Evolutionary conservation across 2,329 filamentous ascomycete genomes (phyloP).

Genomic region (Colletotrichum higginsianum): DNA sequence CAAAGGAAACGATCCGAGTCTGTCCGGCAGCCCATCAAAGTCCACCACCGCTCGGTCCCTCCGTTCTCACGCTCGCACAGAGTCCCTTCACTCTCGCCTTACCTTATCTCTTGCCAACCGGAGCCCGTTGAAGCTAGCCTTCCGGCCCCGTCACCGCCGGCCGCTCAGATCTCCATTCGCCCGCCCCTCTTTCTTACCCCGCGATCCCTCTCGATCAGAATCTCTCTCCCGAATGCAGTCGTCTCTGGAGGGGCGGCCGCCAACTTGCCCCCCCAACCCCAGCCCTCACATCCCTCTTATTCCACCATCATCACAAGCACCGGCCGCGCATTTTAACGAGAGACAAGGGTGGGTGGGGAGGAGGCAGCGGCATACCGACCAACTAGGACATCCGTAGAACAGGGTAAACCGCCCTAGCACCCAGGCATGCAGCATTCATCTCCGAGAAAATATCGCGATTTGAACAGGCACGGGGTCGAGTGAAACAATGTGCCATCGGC

Average conservation of each 20-base stretch:
- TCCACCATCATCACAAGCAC: conserved; percentile 23
- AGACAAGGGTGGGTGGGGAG: too few relatives aligned
- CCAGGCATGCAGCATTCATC: conserved; percentile 31
- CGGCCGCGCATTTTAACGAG: neutral
- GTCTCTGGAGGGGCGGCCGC: neutral
- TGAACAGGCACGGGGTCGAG: conserved; percentile 31
- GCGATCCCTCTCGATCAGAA: conserved; percentile 9
- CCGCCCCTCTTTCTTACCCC: conserved; percentile 12
- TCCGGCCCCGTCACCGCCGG: conserved; percentile 24
- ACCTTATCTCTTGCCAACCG: conserved; percentile 3
- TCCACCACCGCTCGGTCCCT: neutral
- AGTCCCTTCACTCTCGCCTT: neutral
- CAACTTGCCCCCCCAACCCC: conserved; percentile 11
- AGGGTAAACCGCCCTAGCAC: conserved; percentile 6
- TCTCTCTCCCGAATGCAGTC: conserved; percentile 11
- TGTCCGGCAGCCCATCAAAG: neutral
- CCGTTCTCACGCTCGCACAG: neutral
- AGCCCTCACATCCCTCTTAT: conserved; percentile 6
- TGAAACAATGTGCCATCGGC: conserved; percentile 32
- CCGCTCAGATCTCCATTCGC: conserved; percentile 31
- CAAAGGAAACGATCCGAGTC: neutral
- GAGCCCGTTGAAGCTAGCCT: neutral
- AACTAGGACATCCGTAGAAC: neutral
- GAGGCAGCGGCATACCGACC: neutral
- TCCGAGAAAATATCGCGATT: conserved; percentile 31